phyloP scores from a whole-genome alignment of 1,139 yeast genomes.

The Taphrina populina region DNA sequence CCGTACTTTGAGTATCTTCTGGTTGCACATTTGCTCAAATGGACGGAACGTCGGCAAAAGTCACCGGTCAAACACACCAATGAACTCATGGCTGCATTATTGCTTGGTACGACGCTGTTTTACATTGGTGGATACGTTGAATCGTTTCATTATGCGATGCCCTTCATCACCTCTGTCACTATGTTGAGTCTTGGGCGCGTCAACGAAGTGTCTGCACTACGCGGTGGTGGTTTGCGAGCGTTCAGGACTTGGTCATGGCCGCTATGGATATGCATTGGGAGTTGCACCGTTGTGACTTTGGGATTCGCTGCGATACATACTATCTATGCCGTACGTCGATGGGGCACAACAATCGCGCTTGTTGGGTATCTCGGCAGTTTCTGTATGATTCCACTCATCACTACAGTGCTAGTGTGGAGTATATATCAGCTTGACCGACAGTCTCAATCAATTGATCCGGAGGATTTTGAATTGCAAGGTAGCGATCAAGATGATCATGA shows the following conservation, averaged over 20 bases:
- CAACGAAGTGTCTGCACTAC: slow-evolving; percentile 2
- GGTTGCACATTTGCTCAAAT: slow-evolving; percentile 4
- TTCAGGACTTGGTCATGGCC: slow-evolving; percentile 15
- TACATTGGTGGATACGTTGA: slow-evolving; percentile 26
- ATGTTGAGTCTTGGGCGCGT: not conserved
- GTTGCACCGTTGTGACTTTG: not conserved
- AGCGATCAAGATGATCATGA: not conserved
- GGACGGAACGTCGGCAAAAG: slow-evolving; percentile 19
- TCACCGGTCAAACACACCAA: slow-evolving; percentile 25
- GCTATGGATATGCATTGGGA: slow-evolving; percentile 21
- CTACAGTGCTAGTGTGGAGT: not conserved
- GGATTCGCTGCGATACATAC: slow-evolving; percentile 11
- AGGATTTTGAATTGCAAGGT: slow-evolving; percentile 16
- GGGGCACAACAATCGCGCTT: slow-evolving; percentile 11
- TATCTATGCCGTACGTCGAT: slow-evolving; percentile 10
- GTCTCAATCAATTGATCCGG: not conserved
- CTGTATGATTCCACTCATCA: slow-evolving; percentile 3
- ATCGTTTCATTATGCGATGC: slow-evolving; percentile 5
- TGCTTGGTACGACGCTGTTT: slow-evolving; percentile 17
- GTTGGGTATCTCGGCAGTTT: slow-evolving; percentile 25
- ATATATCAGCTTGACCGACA: slow-evolving; percentile 6
- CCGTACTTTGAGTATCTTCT: slow-evolving; percentile 19
- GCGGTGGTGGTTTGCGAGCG: not conserved
- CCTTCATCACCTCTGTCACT: slow-evolving; percentile 4
- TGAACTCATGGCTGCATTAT: slow-evolving; percentile 2